Base-by-base conservation (phyloP, 768 basidiomycete genomes). In the Daedalea quercina region DNA sequence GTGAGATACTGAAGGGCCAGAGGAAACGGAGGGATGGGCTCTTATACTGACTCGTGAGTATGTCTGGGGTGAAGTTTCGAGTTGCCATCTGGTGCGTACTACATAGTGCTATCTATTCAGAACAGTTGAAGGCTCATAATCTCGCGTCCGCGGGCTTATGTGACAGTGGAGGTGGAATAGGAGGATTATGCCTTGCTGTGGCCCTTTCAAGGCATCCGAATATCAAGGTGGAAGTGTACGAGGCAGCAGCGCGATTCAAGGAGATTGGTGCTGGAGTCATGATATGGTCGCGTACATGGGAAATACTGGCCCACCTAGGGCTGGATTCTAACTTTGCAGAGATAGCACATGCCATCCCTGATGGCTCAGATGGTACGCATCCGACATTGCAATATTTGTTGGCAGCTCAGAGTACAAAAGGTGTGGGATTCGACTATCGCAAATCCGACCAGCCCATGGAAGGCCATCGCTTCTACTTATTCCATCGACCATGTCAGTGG, bases 231-330 rank as follows among this genome's bases (percentile, higher is more conserved):
- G 54, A 62, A 22, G 55, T 70, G 3, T 70, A 69, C 44, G 69
- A 70, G 50, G 64, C 68, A 1, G 70, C 77, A 1, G 69, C 62
- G 3, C 68, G 68, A 20, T 76, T 78, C 63, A 73, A 66, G 45
- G 77, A 80, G 55, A 76, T 78, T 26, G 77, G 77, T 6, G 78
- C 78, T 3, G 72, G 71, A 0, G 61, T 71, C 8, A 67, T 65
- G 55, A 59, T 70, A 12, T 68, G 66, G 64, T 51, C 56, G 20
- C 47, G 66, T 44, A 60, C 68, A 3, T 69, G 62, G 67, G 41
- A 53, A 51, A 59, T 67, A 47, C 53, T 67, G 17, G 15, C 57
- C 13, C 47, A 54, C 17, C 52, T 68, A 2, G 67, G 68, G 7
- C 43, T 70, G 45, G 64, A 54, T 3, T 49, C 57, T 3, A 56